Evolutionary conservation across 306 rosid genomes (phyloP), one percentile per base, ranked within the genome.

Genomic region (Adenanthera pavonina): DNA sequence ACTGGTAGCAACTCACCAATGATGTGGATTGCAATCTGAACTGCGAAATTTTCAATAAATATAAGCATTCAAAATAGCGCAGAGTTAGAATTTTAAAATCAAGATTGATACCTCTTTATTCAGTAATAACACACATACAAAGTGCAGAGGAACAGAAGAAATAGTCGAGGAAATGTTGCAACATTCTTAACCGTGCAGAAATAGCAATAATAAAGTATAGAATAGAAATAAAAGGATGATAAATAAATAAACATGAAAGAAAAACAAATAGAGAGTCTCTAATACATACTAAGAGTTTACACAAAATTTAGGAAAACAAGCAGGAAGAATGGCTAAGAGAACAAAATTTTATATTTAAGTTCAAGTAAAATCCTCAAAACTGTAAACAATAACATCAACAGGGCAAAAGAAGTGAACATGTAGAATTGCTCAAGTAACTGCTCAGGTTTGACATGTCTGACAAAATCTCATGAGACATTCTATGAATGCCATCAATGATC

Each of bases 371-470:
- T 41, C 65, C 25, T 13, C 8, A 34, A 14, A 61, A 51, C 40
- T 6, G 59, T n/a, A n/a, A 74, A 40, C 12, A 19, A 38, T 41
- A 8, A 1, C 4, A 54, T 6, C 3, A 19, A 46, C 5, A 15
- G 61, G 48, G 25, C 53, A 8, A 5, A 35, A 48, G 3, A 64
- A 19, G 54, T 69, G 14, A 72, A 67, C 51, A 2, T 35, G 36
- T 8, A 17, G 38, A 65, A 82, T 78, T 81, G 90, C 84, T 84
- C 90, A 87, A 88, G 34, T 87, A 87, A 84, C 90, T 86, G 82
- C 88, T 84, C 90, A 84, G 89, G 10, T 62, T 81, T 81, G 80
- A 78, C 90, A 84, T 54, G 65, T 56, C 60, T 78, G 86, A 74
- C 86, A 77, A 87, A 75, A 68, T 62, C 80, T 84, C 90, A 87